Evolutionary conservation across 2,329 filamentous ascomycete species (phyloP).

Genomic region (Mariannaea elegans): DNA sequence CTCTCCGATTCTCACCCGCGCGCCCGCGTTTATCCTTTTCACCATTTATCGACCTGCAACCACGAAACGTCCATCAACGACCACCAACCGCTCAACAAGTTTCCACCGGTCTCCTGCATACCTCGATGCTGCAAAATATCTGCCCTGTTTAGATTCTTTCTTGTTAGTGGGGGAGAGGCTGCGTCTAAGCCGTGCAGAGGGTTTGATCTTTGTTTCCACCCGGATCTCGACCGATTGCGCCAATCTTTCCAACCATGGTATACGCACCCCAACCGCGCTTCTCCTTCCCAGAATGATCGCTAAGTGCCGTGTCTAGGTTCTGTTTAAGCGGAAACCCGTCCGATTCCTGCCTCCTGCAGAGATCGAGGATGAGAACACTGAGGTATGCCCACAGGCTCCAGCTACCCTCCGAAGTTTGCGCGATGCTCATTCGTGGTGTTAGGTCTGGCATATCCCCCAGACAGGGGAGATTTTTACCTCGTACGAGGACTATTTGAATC

Average conservation of each 20-base stretch:
- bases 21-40: conserved; percentile 29
- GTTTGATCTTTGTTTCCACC: conserved; percentile 24
- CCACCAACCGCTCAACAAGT: conserved; percentile 18
- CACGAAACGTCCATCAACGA: conserved; percentile 25
- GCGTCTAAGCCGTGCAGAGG: conserved; percentile 37
- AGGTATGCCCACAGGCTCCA: conserved; percentile 65
- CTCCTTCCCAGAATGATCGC: conserved; percentile 13
- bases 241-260: conserved; percentile 36
- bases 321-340: conserved; percentile 96
- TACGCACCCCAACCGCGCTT: conserved; percentile 1
- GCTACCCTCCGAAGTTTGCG: conserved; percentile 15
- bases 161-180: conserved; percentile 42
- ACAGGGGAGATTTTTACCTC: conserved; percentile 90
- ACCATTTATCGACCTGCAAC: conserved; percentile 20
- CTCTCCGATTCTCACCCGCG: conserved; percentile 34
- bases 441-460: conserved; percentile 93
- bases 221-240: conserved; percentile 28
- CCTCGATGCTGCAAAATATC: conserved; percentile 33
- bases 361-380: conserved; percentile 81
- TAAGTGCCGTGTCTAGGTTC: conserved; percentile 67
- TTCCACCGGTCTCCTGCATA: conserved; percentile 13
- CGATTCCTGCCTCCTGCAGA: conserved; percentile 77
- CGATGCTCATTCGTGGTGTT: conserved; percentile 32
- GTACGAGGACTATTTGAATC: conserved; percentile 87
- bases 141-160: conserved; percentile 25